Evolutionary conservation across 345 rosid genomes (phyloP), one percentile per base, ranked within the genome.

Genomic region (Clausena lansium): DNA sequence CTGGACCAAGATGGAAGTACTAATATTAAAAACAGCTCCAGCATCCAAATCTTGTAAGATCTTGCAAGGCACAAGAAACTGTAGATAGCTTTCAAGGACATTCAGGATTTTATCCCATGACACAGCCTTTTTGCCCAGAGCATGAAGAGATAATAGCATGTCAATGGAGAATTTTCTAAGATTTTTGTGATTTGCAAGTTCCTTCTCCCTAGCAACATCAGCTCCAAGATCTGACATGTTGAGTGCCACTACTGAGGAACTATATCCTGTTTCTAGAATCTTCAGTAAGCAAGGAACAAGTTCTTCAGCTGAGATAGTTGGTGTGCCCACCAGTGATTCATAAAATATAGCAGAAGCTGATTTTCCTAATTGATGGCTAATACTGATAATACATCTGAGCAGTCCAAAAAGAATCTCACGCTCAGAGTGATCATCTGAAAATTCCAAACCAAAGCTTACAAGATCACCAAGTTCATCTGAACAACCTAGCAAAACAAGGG

Each of bases 321-420:
- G 83, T 63, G 74, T 84, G 78, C 93, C 85, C 80, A 89, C 83
- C 77, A 89, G 75, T 67, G 93, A 86, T 87, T 93, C 97, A 78
- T 93, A 94, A 87, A 89, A 87, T 78, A 96, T 80, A 65, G 93
- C 88, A 78, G 94, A 88, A 76, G 93, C 87, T 33, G 89, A 79
- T 87, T 89, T 89, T 47, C 99, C 97, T 80, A 93, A 82, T 77
- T 90, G 97, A 81, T 94, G 95, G 87, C 91, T 88, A 75, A 92
- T 82, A 82, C 81, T 86, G 59, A 71, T 69, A 36, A 85, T 84
- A 78, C 98, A 92, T 81, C 87, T 83, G 62, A 90, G 87, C 63
- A 94, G 86, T 73, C 91, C 95, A 73, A 81, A 80, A 77, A 96
- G 88, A 81, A 96, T 84, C 77, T 85, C 92, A 67, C 82, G 79